phyloP scores from a whole-genome alignment of 2,329 filamentous ascomycete species.

The Colletotrichum sojae region DNA sequence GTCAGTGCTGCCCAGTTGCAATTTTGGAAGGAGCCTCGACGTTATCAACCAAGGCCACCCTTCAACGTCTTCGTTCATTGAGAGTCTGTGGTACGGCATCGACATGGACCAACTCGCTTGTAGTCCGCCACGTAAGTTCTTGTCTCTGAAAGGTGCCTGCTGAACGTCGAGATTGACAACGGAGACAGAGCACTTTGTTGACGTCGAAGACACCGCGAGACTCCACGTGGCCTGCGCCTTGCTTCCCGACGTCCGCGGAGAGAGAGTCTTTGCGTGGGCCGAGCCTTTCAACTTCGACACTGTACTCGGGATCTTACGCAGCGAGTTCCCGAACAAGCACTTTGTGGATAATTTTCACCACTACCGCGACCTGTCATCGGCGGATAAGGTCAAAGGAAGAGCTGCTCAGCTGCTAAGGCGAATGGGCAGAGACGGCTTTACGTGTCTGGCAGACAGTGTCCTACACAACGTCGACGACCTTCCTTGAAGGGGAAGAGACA shows the following conservation, averaged over 20 bases:
- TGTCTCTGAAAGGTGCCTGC: neutral
- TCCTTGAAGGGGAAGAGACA: neutral
- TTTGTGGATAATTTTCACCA: slow-evolving; percentile 46
- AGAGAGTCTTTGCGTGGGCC: slow-evolving; percentile 69
- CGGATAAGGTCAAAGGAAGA: slow-evolving; percentile 7
- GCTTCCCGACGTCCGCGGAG: slow-evolving; percentile 57
- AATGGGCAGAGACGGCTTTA: slow-evolving; percentile 22
- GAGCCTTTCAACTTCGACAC: slow-evolving; percentile 62
- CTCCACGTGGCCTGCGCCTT: slow-evolving; percentile 68
- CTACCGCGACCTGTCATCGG: slow-evolving; percentile 23
- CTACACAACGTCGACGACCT: slow-evolving; percentile 26
- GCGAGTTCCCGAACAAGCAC: slow-evolving; percentile 35
- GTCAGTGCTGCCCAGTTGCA: slow-evolving; percentile 48
- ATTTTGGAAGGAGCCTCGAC: slow-evolving; percentile 46
- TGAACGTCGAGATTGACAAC: neutral
- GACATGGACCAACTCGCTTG: slow-evolving; percentile 19
- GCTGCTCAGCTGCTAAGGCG: slow-evolving; percentile 14
- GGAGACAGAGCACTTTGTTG: slow-evolving; percentile 58
- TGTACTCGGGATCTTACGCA: slow-evolving; percentile 50
- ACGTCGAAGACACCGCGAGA: slow-evolving; percentile 64
- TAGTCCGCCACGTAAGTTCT: slow-evolving; percentile 26
- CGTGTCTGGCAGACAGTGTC: slow-evolving; percentile 26
- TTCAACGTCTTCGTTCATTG: slow-evolving; percentile 44
- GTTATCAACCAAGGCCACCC: slow-evolving; percentile 42
- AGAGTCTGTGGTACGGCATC: slow-evolving; percentile 45